Evolutionary conservation across 257 asterid genomes (phyloP), one percentile per base, ranked within the genome.

Genomic region (Linaria vulgaris): DNA sequence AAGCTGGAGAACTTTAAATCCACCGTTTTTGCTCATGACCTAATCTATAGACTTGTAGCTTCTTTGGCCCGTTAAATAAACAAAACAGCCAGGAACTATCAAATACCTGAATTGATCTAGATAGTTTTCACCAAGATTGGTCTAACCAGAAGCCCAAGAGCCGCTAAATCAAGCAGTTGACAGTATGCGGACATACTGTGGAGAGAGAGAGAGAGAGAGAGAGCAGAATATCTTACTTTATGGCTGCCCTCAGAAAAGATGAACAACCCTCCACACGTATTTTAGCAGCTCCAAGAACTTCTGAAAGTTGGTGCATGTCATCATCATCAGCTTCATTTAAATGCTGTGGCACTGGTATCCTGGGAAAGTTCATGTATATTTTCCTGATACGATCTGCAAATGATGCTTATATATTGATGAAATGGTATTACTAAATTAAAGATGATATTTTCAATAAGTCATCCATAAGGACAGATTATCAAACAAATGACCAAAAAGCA

Each of bases 271-370:
- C 99, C 17, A 85, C 83, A 47, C 99, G 96, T 64, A 72, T 77
- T 82, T 92, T 92, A 48, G 97, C 99, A 71, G 99, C 94, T 50
- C 91, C 91, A 49, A 92, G 82, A 76, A 87, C 90, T 82, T 92
- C 99, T 53, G 95, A 72, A 59, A 92, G 91, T 72, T 71, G 79
- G 66, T 83, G 95, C 84, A 92, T 87, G 67, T 87, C 96, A 69
- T 81, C 90, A 56, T 88, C 97, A 69, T 78, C 92, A 27, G 83
- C 79, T 25, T 88, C 70, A 69, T 91, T 92, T 82, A 92, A 78
- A 76, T 87, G 79, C 66, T 89, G 99, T 55, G 97, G 97, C 75
- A 89, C 87, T 44, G 90, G 69, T 74, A 84, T 76, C 69, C 86
- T 80, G 44, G 99, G 99, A 76, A 83, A 92, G 73, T 75, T 87